phyloP scores from a whole-genome alignment of 2,329 filamentous ascomycete species.

The Pyrenophora tritici-repentis region DNA sequence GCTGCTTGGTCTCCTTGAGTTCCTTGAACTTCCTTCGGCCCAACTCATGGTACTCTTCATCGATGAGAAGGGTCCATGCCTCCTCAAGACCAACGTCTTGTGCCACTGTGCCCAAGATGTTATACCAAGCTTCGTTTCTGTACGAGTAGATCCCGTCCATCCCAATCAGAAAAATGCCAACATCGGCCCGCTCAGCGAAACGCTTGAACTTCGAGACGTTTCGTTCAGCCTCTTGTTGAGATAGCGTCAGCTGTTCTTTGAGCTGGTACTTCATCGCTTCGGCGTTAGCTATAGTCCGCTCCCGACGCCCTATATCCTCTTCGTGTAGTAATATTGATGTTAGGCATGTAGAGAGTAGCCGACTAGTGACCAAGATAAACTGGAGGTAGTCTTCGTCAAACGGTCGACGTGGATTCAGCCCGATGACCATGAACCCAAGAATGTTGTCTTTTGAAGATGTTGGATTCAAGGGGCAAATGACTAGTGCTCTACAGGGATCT shows the following conservation, averaged over 20 bases:
- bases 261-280: slow-evolving; percentile 44
- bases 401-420: slow-evolving; percentile 46
- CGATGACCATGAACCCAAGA: slow-evolving; percentile 49
- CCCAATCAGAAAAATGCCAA: slow-evolving; percentile 50
- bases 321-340: slow-evolving; percentile 49
- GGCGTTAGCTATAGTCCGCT: slow-evolving; percentile 41
- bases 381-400: slow-evolving; percentile 49
- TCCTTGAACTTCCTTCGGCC: slow-evolving; percentile 22
- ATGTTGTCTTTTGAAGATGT: slow-evolving; percentile 40
- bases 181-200: slow-evolving; percentile 47
- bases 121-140: slow-evolving; percentile 48
- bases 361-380: slow-evolving; percentile 43
- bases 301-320: slow-evolving; percentile 44
- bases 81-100: slow-evolving; percentile 20
- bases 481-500: slow-evolving; percentile 39
- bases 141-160: slow-evolving; percentile 47
- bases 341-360: slow-evolving; percentile 47
- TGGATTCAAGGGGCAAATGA: slow-evolving; percentile 46
- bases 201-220: slow-evolving; percentile 44
- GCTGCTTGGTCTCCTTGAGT: slow-evolving; percentile 22
- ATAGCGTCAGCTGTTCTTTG: slow-evolving; percentile 37
- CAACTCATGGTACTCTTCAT: slow-evolving; percentile 16
- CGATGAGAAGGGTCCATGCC: slow-evolving; percentile 26
- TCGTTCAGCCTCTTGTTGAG: slow-evolving; percentile 38
- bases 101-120: slow-evolving; percentile 33